Evolutionary conservation across 805 yeast genomes (phyloP).

Genomic region (Ogataea allantospora): DNA sequence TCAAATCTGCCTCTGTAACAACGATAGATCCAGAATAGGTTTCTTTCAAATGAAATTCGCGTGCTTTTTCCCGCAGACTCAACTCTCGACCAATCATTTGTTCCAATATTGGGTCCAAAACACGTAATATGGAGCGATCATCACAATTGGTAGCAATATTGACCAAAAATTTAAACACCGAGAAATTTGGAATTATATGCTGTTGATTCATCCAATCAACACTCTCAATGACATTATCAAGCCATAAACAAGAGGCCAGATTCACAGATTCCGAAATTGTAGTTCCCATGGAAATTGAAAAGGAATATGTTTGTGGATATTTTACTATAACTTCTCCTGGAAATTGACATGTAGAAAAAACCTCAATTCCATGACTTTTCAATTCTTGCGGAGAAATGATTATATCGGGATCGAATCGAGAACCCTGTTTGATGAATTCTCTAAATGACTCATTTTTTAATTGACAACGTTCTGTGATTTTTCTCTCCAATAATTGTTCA

Average conservation of each 20-base stretch:
- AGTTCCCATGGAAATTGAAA: slow-evolving; percentile 53
- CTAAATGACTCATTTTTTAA: slow-evolving; percentile 33
- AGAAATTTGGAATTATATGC: slow-evolving; percentile 50
- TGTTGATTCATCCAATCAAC: slow-evolving; percentile 51
- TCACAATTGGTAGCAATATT: slow-evolving; percentile 46
- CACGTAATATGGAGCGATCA: slow-evolving; percentile 36
- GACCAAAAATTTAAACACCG: slow-evolving; percentile 46
- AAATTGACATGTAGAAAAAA: slow-evolving; percentile 48
- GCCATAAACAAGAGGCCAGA: slow-evolving; percentile 59
- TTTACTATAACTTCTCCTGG: slow-evolving; percentile 62
- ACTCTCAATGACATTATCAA: slow-evolving; percentile 46
- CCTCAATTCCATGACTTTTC: slow-evolving; percentile 46
- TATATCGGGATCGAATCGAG: slow-evolving; percentile 40
- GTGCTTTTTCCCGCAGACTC: slow-evolving; percentile 37
- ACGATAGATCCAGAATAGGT: slow-evolving; percentile 15
- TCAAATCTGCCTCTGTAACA: slow-evolving; percentile 54
- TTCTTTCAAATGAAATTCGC: slow-evolving; percentile 36
- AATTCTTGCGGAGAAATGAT: slow-evolving; percentile 51
- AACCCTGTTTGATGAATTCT: slow-evolving; percentile 20
- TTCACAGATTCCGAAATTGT: slow-evolving; percentile 54
- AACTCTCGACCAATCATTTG: slow-evolving; percentile 43
- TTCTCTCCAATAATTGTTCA: slow-evolving; percentile 39
- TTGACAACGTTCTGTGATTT: slow-evolving; percentile 10
- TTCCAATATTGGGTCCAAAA: slow-evolving; percentile 36
- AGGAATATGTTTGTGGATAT: slow-evolving; percentile 54